These are phyloP conservation scores for Lecanoromycetidae sp. DNA, from an alignment of 2,329 filamentous ascomycete genomes.

Conservation along the genomic window DNA sequence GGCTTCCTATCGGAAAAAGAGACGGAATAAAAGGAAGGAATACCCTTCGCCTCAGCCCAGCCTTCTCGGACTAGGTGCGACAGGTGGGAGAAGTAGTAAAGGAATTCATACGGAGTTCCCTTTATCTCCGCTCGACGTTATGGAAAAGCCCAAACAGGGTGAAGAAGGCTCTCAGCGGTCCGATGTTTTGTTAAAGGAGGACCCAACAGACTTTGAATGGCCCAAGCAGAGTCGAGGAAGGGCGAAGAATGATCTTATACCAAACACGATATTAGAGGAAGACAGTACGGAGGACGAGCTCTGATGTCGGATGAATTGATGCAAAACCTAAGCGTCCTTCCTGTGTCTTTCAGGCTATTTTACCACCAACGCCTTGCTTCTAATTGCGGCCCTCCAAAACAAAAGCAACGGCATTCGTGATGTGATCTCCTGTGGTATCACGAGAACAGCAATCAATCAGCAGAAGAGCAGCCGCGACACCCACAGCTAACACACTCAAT, in stretches of 20 bases:
- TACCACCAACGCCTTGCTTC: background rate
- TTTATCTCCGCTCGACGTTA: too few species aligned
- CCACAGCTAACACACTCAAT: slow-evolving; percentile 94
- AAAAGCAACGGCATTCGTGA: background rate
- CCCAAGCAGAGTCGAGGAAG: slow-evolving; percentile 19
- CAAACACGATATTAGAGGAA: slow-evolving; percentile 61
- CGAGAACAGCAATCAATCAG: slow-evolving; percentile 39
- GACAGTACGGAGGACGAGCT: slow-evolving; percentile 40
- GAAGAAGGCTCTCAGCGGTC: background rate
- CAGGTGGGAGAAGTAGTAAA: too few species aligned
- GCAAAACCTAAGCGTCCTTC: background rate
- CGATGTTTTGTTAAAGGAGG: slow-evolving; percentile 15
- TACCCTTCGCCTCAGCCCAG: too few species aligned
- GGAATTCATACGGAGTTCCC: too few species aligned
- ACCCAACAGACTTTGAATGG: slow-evolving; percentile 21
- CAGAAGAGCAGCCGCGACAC: slow-evolving; percentile 79
- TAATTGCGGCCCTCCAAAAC: background rate
- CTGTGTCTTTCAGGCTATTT: background rate
- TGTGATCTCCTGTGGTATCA: background rate
- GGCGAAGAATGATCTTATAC: slow-evolving; percentile 39
- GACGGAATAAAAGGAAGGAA: slow-evolving; percentile 21
- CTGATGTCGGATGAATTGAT: background rate
- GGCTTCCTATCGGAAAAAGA: slow-evolving; percentile 16
- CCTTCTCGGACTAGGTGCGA: too few species aligned
- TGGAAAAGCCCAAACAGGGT: background rate